Evolutionary conservation across 768 basidiomycete species (phyloP).

Genomic region (Piloderma croceum): DNA sequence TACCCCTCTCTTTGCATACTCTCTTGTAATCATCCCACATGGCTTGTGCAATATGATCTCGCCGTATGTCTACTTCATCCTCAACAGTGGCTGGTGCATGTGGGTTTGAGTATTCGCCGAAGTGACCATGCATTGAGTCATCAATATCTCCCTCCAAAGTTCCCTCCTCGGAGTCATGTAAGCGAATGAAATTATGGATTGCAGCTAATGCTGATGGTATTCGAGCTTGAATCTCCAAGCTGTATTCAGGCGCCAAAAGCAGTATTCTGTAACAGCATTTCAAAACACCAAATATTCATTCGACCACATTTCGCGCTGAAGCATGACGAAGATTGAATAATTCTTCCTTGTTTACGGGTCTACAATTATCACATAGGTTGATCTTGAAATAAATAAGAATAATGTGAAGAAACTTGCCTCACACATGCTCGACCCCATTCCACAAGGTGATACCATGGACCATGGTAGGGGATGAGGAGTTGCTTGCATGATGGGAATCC

Average conservation of each 20-base stretch:
- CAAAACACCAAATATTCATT: slow-evolving; percentile 16
- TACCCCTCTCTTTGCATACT: too few relatives aligned
- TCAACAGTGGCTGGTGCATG: too few relatives aligned
- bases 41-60: too few relatives aligned
- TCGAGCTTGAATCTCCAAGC: slow-evolving; percentile 15
- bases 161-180: slow-evolving; percentile 10
- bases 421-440: slow-evolving; percentile 1
- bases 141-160: too few relatives aligned
- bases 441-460: too few relatives aligned
- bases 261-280: slow-evolving; percentile 18
- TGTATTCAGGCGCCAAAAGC: slow-evolving; percentile 4
- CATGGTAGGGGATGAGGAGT: too few relatives aligned
- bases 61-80: too few relatives aligned
- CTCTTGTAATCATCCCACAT: too few relatives aligned
- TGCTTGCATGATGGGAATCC: too few relatives aligned
- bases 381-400: too few relatives aligned
- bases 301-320: slow-evolving; percentile 13
- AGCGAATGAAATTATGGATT: slow-evolving; percentile 23
- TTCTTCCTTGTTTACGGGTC: slow-evolving; percentile 13
- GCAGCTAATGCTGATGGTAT: slow-evolving; percentile 19
- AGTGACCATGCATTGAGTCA: too few relatives aligned
- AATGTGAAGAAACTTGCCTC: slow-evolving; percentile 7
- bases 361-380: slow-evolving; percentile 3
- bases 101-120: too few relatives aligned
- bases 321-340: slow-evolving; percentile 24